phyloP scores from a whole-genome alignment of 2,329 filamentous ascomycete species.

The Fusarium anguioides region DNA sequence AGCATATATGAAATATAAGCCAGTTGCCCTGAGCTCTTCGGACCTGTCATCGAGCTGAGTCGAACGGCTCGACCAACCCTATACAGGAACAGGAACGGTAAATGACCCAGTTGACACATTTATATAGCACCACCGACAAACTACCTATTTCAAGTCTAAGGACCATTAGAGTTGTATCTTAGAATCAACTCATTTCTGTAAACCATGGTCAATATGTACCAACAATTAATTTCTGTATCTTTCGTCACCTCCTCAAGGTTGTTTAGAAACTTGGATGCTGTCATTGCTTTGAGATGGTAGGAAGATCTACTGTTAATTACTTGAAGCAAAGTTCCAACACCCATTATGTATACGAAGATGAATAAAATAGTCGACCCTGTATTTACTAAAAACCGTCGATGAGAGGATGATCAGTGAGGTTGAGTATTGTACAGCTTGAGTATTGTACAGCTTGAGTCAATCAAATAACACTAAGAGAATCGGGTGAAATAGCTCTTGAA shows the following conservation, averaged over 20 bases:
- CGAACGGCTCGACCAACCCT: too few species aligned
- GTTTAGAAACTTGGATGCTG: not conserved
- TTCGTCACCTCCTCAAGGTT: not conserved
- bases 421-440: too few species aligned
- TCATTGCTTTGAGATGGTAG: too few species aligned
- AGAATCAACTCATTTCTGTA: too few species aligned
- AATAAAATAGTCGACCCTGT: too few species aligned
- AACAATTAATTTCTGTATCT: not conserved
- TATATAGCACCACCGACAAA: not conserved
- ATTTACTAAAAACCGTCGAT: too few species aligned
- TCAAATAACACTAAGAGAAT: not conserved
- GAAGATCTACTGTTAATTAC: too few species aligned
- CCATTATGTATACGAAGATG: too few species aligned
- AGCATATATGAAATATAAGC: too few species aligned
- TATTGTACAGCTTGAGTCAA: not conserved
- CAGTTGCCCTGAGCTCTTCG: not conserved
- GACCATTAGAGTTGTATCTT: not conserved
- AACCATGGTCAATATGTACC: not conserved
- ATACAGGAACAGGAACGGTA: not conserved
- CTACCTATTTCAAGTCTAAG: not conserved
- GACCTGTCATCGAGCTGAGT: not conserved
- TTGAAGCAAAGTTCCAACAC: too few species aligned
- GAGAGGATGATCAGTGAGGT: too few species aligned
- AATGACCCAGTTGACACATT: not conserved
- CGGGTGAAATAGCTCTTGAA: not conserved